Base-by-base conservation (phyloP, 2,329 filamentous ascomycete genomes). In the Knufia fluminis region DNA sequence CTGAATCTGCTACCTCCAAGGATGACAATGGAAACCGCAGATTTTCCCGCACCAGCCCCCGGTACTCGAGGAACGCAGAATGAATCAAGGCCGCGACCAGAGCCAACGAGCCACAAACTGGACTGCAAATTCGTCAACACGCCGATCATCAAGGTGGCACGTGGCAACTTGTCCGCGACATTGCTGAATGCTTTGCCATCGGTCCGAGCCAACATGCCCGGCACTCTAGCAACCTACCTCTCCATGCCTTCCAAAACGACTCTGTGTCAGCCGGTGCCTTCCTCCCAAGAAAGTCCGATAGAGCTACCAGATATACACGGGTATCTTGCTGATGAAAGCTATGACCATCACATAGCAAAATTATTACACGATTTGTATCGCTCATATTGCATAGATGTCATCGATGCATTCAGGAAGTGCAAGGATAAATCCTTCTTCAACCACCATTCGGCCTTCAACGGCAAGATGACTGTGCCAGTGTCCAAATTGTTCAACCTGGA, bases 381-480 rank as follows among this genome's bases (percentile, higher is more conserved):
- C 44, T 92, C 91, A 2, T 91, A 97, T 64, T 95, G 90, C 65
- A 96, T 92, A 12, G 96, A 90, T 1, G 77, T 98, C 3, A 85
- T 98, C 26, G 92, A 98, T 67, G 91, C 88, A 59, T 89, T 98
- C 54, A 85, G 92, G 24, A 97, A 87, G 66, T 96, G 91, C 74
- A 94, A 92, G 63, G 88, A 96, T 66, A 94, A 95, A 69, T 91
- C 89, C 4, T 94, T 98, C 65, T 94, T 95, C 64, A 87, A 94
- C 57, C 78, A 96, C 14, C 95, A 94, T 64, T 90, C 86, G 4
- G 92, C 91, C 1, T 97, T 98, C 65, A 88, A 95, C 61, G 92
- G 92, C 49, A 97, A 90, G 1, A 78, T 98, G 60, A 98, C 92
- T 0, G 94, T 96, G 67, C 92, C 92, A 4, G 91, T 97, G 2